Evolutionary conservation across 1,284 basidiomycete species (phyloP), one percentile per base, ranked within the genome.

Genomic region (Microbotryum saponariae): DNA sequence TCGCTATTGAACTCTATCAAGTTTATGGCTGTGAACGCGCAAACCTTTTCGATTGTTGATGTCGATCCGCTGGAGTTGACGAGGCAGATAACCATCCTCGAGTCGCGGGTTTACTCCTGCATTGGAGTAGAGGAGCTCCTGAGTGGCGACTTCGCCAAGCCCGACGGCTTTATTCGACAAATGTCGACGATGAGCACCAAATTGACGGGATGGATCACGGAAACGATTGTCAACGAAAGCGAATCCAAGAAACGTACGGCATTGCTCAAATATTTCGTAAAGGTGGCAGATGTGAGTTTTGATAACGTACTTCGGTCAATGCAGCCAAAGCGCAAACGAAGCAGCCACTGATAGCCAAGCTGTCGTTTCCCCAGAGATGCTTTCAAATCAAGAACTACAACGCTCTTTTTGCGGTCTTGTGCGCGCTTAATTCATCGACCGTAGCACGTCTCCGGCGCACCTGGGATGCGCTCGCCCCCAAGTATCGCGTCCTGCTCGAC

Each of bases 401-500:
- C 67, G 73, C 76, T 52, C 70, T 78, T 42, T 76, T 78, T 69
- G 77, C 77, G 47, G 74, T 78, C 49, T 73, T 77, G 56, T 73
- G 76, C 54, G 77, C 77, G 12, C 49, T 77, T 50, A 76, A 76
- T 63, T 77, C 76, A 25, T 76, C 74, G 16, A 74, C 73, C 25
- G 73, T 75, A 58, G 62, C 66, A 0, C 72, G 76, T 9, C 67
- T 73, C 31, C 74, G 74, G 48, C 74, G 73, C 67, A 78, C 77
- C 5, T 75, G 73, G 65, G 73, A 93, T 84, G 87, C 86, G 33
- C 79, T 98, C 49, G 81, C 88, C 2, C 83, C 88, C 72, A 97
- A 97, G 78, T 88, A 89, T 75, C 85, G 85, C 67, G 69, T 81
- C 18, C 83, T 88, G 67, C 80, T 97, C 59, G 92, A 97, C 62